Evolutionary conservation across 768 basidiomycete genomes (phyloP).

Genomic region (Pleurotus ostreatus): DNA sequence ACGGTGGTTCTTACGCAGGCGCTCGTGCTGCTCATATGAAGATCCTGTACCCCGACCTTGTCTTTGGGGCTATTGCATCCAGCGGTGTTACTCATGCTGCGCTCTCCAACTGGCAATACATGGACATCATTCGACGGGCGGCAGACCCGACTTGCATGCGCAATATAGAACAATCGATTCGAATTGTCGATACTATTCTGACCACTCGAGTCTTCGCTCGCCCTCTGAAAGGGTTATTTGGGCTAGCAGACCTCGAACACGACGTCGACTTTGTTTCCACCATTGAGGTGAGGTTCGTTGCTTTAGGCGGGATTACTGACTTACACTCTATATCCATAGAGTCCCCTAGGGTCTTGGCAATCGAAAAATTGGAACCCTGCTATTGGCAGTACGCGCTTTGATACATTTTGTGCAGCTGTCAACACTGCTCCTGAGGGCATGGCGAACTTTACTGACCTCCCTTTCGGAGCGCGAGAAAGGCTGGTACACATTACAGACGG

Average conservation of each 20-base stretch:
- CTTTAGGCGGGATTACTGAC: constrained; percentile 16
- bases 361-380: constrained; percentile 82
- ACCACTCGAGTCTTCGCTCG: constrained; percentile 38
- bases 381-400: constrained; percentile 58
- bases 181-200: constrained; percentile 61
- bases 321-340: constrained; percentile 25
- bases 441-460: constrained; percentile 30
- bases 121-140: constrained; percentile 71
- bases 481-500: constrained; percentile 44
- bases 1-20: constrained; percentile 92
- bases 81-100: constrained; percentile 86
- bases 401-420: constrained; percentile 63
- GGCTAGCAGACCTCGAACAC: constrained; percentile 59
- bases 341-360: constrained; percentile 75
- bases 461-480: constrained; percentile 44
- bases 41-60: constrained; percentile 81
- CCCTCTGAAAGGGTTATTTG: constrained; percentile 72
- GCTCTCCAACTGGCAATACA: constrained; percentile 83
- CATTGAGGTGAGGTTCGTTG: constrained; percentile 42
- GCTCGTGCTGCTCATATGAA: constrained; percentile 92
- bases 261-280: constrained; percentile 78
- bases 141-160: constrained; percentile 61
- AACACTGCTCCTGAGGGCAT: constrained; percentile 36
- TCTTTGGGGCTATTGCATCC: constrained; percentile 85
- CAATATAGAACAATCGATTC: constrained; percentile 54